Evolutionary conservation across 768 basidiomycete genomes (phyloP), one percentile per base, ranked within the genome.

Genomic region (Royoungia palumana): DNA sequence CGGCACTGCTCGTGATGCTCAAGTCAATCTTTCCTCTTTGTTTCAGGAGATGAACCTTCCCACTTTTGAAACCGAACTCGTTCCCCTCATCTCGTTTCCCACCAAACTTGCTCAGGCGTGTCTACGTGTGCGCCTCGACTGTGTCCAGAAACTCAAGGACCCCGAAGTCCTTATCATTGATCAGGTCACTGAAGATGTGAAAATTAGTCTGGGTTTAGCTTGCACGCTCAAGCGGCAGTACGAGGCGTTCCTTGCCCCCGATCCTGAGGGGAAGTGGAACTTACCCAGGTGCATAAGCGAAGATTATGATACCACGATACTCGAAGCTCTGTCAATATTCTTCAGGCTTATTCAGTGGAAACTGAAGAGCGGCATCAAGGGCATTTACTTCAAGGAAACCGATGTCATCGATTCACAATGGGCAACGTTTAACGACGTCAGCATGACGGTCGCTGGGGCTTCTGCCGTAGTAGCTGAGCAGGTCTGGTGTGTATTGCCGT

Each of bases 321-420:
- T 95, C 49, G 87, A 94, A 53, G 89, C 90, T 3, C 72, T 98
- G 52, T 78, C 82, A 7, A 83, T 85, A 62, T 94, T 98, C 70
- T 99, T 99, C 77, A 87, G 81, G 62, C 75, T 99, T 30, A 84
- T 98, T 19, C 92, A 95, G 56, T 93, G 88, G 89, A 95, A 97
- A 67, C 76, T 99, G 44, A 95, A 95, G 74, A 88, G 89, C 55
- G 91, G 88, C 17, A 79, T 84, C 50, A 93, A 91, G 65, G 89
- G 87, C 17, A 91, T 94, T 41, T 89, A 95, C 68, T 94, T 98
- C 75, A 93, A 94, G 63, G 96, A 99, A 73, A 96, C 94, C 0
- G 95, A 98, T 65, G 83, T 98, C n/a, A 76, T 99, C 32, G 95
- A 99, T 64, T 85, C 87, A 6, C 94, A 98, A 60, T 95, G 94